Evolutionary conservation across 2,329 filamentous ascomycete species (phyloP).

Genomic region (Knufia petricola): DNA sequence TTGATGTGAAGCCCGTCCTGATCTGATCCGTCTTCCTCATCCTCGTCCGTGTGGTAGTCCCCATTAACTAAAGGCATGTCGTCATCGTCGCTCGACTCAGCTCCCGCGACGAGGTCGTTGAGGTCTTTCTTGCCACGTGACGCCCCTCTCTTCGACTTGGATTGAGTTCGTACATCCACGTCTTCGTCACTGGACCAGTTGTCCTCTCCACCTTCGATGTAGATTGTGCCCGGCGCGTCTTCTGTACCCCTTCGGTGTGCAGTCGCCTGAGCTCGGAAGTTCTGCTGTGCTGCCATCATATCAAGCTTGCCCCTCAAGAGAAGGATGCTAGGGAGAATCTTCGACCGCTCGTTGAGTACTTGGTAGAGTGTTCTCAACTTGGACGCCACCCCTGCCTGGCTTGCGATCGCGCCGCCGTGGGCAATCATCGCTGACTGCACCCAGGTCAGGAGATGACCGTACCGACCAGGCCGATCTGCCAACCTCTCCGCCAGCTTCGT

Average conservation of each 20-base stretch:
- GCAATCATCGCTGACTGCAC: constrained; percentile 89
- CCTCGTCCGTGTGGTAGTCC: constrained; percentile 35
- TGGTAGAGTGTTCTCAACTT: constrained; percentile 70
- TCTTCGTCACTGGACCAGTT: constrained; percentile 31
- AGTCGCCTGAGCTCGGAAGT: constrained; percentile 58
- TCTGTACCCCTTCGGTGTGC: constrained; percentile 51
- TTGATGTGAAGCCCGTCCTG: constrained; percentile 33
- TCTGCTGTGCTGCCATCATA: constrained; percentile 83
- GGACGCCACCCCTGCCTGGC: constrained; percentile 71
- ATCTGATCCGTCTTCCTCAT: constrained; percentile 48
- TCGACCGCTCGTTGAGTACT: constrained; percentile 77
- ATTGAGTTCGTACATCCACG: constrained; percentile 22
- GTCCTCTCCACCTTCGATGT: constrained; percentile 67
- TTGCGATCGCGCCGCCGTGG: constrained; percentile 82
- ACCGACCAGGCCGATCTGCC: constrained; percentile 76
- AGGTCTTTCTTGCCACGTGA: constrained; percentile 28
- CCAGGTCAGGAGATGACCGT: constrained; percentile 86
- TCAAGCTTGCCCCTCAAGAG: constrained; percentile 91
- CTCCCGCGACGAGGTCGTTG: constrained; percentile 17
- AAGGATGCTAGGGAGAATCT: constrained; percentile 70
- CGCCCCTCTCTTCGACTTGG: constrained; percentile 8
- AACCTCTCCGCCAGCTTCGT: constrained; percentile 78
- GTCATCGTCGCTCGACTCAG: constrained; percentile 44
- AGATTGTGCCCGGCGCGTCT: constrained; percentile 50
- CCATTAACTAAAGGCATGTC: constrained; percentile 49